Base-by-base conservation (phyloP, 768 basidiomycete species). In the Leccinum disarticulatum region DNA sequence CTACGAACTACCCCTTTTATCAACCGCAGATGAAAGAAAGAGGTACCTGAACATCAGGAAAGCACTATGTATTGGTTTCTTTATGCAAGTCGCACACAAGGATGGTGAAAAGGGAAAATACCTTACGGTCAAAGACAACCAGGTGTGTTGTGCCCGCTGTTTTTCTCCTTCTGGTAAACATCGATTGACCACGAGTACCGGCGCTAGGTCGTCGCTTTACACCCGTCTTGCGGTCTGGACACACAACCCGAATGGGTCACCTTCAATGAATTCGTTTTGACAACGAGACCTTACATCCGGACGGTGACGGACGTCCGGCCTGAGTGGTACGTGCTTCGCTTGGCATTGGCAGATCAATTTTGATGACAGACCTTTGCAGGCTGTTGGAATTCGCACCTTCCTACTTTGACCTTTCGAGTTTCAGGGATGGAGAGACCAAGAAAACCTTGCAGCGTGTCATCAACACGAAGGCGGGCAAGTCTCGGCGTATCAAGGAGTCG, bases 41-140 rank as follows among this genome's bases (percentile, higher is more conserved):
- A 83, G 89, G 63, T 89, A 84, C 72, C 62, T 77, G 55, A 88
- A 87, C 64, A 87, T 98, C 57, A 84, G 93, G 28, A 87, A 87
- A 74, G 89, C 90, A 0, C 79, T 98, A 22, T 89, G 91, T 5
- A 90, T 88, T 65, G 97, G 95, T 2, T 99, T 92, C 81, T 99
- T 98, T 77, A 98, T 97, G 96, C 96, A 98, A 71, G 86, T 93
- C 13, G 97, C 95, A 7, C 94, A 97, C 74, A 91, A 92, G 72
- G 94, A 95, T 70, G 92, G 93, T 3, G 92, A 93, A 71, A 95
- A 93, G 74, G 85, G 87, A 3, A 83, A 81, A 56, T 98, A 99
- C 70, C 61, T 88, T 62, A 99, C 95, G 0, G 87, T 97, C 59
- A 98, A 98, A 77, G 96, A 99, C 72, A 91, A 95, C 65, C 95